A percentile compares a stretch with the other conserved stretches of the same genome.
Evolutionary conservation across 1,284 basidiomycete species (phyloP).

Genomic region (Trichosporon sp.): DNA sequence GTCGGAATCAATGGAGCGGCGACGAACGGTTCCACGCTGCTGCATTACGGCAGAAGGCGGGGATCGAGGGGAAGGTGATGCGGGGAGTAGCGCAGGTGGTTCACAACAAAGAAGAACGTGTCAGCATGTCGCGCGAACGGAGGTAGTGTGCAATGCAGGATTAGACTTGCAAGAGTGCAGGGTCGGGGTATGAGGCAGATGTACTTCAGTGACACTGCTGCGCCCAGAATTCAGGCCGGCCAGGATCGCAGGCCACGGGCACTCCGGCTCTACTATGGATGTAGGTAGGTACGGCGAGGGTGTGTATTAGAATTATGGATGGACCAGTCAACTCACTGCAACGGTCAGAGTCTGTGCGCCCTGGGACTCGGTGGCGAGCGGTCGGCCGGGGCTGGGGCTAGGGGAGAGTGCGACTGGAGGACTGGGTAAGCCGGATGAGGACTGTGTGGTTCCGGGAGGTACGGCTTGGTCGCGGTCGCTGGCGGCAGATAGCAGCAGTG

Average conservation of each 20-base stretch:
- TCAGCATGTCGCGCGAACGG: background rate
- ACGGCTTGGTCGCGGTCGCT: background rate
- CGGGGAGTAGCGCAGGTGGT: background rate
- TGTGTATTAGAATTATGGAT: background rate
- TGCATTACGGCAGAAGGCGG: conserved; percentile 11
- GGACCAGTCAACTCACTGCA: background rate
- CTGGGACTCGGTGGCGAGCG: background rate
- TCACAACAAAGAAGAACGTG: background rate
- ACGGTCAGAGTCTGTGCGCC: background rate
- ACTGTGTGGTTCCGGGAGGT: background rate
- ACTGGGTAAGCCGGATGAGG: background rate
- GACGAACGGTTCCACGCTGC: conserved; percentile 21
- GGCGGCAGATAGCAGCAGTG: background rate
- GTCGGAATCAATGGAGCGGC: conserved; percentile 8
- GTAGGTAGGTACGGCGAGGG: background rate
- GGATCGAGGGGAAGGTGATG: background rate
- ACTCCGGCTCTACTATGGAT: no score
- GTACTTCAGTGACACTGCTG: background rate
- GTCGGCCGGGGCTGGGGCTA: background rate
- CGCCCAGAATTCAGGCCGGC: background rate
- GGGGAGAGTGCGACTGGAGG: background rate
- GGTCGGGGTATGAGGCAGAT: background rate
- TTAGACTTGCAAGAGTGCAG: background rate
- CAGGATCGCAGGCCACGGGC: background rate
- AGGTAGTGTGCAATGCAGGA: background rate